These are phyloP conservation scores for Nakazawaea molendinolei DNA, from an alignment of 805 yeast genomes.

Conservation along the genomic window DNA sequence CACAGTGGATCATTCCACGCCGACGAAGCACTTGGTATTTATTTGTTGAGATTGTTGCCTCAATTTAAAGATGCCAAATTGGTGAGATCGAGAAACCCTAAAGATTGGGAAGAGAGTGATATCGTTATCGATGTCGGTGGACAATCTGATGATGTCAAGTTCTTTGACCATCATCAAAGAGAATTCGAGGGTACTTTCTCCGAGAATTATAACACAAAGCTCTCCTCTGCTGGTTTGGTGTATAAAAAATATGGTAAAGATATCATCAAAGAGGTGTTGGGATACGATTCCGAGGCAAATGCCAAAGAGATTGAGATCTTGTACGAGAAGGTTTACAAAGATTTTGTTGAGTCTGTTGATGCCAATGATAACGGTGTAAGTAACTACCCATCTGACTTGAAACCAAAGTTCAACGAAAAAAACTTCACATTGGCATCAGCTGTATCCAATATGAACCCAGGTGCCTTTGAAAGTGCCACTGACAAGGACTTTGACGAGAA, in stretches of 20 bases:
- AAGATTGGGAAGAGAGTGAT: slow-evolving; percentile 73
- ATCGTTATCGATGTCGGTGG: slow-evolving; percentile 96
- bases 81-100: slow-evolving; percentile 79
- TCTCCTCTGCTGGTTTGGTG: slow-evolving; percentile 90
- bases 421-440: slow-evolving; percentile 73
- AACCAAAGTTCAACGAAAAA: slow-evolving; percentile 63
- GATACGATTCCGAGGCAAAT: slow-evolving; percentile 27
- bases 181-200: slow-evolving; percentile 77
- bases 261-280: slow-evolving; percentile 49
- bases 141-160: slow-evolving; percentile 76
- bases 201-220: slow-evolving; percentile 58
- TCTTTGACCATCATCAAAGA: slow-evolving; percentile 94
- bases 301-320: slow-evolving; percentile 50
- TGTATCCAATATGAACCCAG: slow-evolving; percentile 76
- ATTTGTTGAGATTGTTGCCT: slow-evolving; percentile 69
- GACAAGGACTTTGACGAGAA: slow-evolving; percentile 61
- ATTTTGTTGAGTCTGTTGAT: slow-evolving; percentile 85
- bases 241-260: slow-evolving; percentile 81
- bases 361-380: slow-evolving; percentile 94
- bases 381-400: slow-evolving; percentile 52
- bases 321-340: slow-evolving; percentile 73
- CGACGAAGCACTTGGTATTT: slow-evolving; percentile 93
- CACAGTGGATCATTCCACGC: slow-evolving; percentile 96
- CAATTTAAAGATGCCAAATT: slow-evolving; percentile 58
- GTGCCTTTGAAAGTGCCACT: slow-evolving; percentile 67